Percentiles rank a stretch among this genome's conserved stretches.
Evolutionary conservation across 805 yeast genomes (phyloP).

Genomic region (Candida chilensis): DNA sequence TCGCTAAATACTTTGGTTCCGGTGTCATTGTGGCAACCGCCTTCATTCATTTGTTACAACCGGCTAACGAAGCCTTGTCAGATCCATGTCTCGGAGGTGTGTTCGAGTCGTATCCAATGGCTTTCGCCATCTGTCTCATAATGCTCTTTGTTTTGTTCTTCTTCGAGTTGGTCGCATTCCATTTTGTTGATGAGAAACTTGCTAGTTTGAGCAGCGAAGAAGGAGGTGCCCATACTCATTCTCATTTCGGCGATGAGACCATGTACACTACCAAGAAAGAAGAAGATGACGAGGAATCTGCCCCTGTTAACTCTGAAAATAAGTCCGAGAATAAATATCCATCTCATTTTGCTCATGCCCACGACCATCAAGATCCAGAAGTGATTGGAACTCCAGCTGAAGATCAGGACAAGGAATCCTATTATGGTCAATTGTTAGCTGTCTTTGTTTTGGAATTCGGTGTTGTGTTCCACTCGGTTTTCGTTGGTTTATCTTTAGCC

Average conservation of each 20-base stretch:
- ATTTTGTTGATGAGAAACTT: conserved; percentile 24
- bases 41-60: conserved; percentile 64
- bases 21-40: conserved; percentile 83
- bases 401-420: conserved; percentile 29
- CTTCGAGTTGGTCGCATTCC: conserved; percentile 40
- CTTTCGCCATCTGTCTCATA: conserved; percentile 43
- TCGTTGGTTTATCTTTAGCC: conserved; percentile 71
- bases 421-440: conserved; percentile 46
- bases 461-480: conserved; percentile 73
- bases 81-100: conserved; percentile 56
- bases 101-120: conserved; percentile 43
- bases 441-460: conserved; percentile 69
- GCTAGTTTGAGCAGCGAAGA: conserved; percentile 10
- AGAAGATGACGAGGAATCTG: conserved; percentile 6
- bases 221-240: conserved; percentile 31
- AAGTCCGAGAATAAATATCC: conserved; percentile 20
- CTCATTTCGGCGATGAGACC: conserved; percentile 42
- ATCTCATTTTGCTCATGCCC: conserved; percentile 33
- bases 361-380: conserved; percentile 34
- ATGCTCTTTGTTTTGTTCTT: conserved; percentile 43
- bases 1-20: conserved; percentile 72
- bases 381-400: conserved; percentile 22
- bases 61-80: conserved; percentile 52
- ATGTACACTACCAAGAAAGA: conserved; percentile 19
- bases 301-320: conserved; percentile 5